Evolutionary conservation across 163 green algal species (phyloP), one percentile per base, ranked within the genome.

Genomic region (Chlorella variabilis): DNA sequence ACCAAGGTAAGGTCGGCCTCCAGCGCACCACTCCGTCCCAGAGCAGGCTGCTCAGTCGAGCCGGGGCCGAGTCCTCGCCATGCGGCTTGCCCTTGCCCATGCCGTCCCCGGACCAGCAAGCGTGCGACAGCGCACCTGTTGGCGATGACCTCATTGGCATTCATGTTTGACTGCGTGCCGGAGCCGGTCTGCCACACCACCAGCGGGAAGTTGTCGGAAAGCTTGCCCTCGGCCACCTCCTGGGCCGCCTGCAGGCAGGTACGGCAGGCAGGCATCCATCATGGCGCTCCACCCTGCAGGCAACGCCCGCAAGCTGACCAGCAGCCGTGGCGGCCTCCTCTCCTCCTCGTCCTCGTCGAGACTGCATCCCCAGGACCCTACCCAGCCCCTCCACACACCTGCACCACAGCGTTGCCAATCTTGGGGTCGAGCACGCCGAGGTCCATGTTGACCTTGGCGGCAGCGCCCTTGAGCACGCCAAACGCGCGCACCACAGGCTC

Each of bases 151-250:
- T 99, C 96, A 85, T 99, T 99, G 61, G 92, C 92, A 73, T 99
- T 99, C 96, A 99, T 99, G 91, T 99, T 98, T 87, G 86, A 95
- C 87, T 98, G 95, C 4, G 96, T 99, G 63, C 95, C 96, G 54
- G 87, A 95, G 42, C 96, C 96, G 25, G 90, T 98, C 88, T 99
- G 96, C 95, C 95, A 98, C 0, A 98, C 86, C 11, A 97, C 92
- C 33, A 99, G 86, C 0, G 95, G 95, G 77, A 99, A 99, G 86
- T 99, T 92, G 29, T 96, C 93, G 31, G 89, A 81, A 41, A 98
- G 92, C 80, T 95, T 94, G 29, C 97, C 97, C 20, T 94, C 90
- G 23, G 93, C 91, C 33, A 99, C 96, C 86, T 98, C 94, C 0
- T 66, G 75, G 6, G 94, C 92, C 25, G 95, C 95, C 54, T 86